Evolutionary conservation across 495 filamentous ascomycete genomes (phyloP), one percentile per base, ranked within the genome.

Genomic region (Podospora sp.): DNA sequence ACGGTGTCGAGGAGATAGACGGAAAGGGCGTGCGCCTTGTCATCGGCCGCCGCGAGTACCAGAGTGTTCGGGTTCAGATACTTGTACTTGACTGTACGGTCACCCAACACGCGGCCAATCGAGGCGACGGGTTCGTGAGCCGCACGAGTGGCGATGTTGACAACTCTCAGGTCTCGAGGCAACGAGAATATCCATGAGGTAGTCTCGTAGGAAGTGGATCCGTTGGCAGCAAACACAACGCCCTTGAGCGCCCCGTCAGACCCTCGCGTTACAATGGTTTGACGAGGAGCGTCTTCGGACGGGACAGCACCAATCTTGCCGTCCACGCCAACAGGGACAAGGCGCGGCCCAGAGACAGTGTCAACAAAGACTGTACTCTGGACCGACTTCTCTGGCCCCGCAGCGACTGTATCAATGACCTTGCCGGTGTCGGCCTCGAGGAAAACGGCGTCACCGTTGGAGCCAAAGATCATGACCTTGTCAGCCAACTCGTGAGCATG

Each of bases 41-140:
- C 84, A 62, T 89, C 80, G 20, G 88, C 81, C 8, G 92, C 86
- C 0, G 92, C 91, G 60, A 97, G 82, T 0, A 97, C 86, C 7
- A 93, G 81, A 6, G 94, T 82, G 77, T 98, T 97, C 0, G 91
- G 89, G 78, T 93, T 95, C 25, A 99, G 81, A 76, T 97, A 97
- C 80, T 99, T 99, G 86, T 98, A 99, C 66, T 96, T 84, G 50
- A 99, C 95, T 0, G 89, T 90, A 21, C 95, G 89, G 72, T 98
- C 89, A 60, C 92, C 93, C 35, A 98, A 86, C 21, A 97, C 95
- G 66, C 92, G 90, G 55, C 96, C 95, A 65, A 99, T 97, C 0
- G 95, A 97, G 11, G 96, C 94, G 52, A 97, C 89, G 3, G 92
- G 92, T 67, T 98, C 94, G 69, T 95, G 89, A 7, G 83, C 70